These are phyloP conservation scores for Volvox africanus DNA, from an alignment of 139 green algal genomes.

Conservation along the genomic window DNA sequence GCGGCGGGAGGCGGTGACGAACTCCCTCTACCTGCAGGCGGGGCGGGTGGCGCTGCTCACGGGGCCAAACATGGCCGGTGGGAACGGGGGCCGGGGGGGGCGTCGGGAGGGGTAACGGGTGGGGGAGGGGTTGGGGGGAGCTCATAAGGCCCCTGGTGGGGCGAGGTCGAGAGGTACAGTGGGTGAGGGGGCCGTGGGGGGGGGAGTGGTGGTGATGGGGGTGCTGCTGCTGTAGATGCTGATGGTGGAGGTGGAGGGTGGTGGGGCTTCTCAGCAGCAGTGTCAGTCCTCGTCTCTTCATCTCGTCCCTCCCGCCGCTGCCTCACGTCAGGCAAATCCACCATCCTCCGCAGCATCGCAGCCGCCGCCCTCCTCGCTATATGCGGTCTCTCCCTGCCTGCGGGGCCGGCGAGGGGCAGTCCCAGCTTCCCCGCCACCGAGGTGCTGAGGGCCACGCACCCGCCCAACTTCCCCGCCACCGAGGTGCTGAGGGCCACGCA, in stretches of 20 bases:
- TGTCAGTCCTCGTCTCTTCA: too few species aligned
- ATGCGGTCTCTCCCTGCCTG: conserved; percentile 85
- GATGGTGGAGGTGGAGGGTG: not conserved
- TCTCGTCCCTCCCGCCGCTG: not conserved
- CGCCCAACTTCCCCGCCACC: not conserved
- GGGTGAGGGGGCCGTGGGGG: not conserved
- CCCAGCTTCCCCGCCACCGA: not conserved
- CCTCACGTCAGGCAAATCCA: conserved; percentile 86
- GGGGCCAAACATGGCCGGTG: conserved; percentile 92
- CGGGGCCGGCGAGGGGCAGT: not conserved
- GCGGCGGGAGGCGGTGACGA: conserved; percentile 55
- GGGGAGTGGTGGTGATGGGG: too few species aligned
- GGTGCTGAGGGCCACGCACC: not conserved
- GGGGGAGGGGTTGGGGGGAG: too few species aligned
- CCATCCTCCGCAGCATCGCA: conserved; percentile 80
- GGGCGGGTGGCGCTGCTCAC: conserved; percentile 85
- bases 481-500: not conserved
- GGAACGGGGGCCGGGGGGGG: not conserved
- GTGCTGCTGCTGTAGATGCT: not conserved
- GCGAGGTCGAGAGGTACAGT: not conserved
- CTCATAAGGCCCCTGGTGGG: too few species aligned
- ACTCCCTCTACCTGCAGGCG: conserved; percentile 63
- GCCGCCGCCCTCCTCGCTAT: conserved; percentile 84
- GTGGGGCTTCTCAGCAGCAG: not conserved
- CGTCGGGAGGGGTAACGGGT: not conserved